These are phyloP conservation scores for Pseudohyphozyma bogoriensis DNA, from an alignment of 768 basidiomycete species.

Conservation along the genomic window DNA sequence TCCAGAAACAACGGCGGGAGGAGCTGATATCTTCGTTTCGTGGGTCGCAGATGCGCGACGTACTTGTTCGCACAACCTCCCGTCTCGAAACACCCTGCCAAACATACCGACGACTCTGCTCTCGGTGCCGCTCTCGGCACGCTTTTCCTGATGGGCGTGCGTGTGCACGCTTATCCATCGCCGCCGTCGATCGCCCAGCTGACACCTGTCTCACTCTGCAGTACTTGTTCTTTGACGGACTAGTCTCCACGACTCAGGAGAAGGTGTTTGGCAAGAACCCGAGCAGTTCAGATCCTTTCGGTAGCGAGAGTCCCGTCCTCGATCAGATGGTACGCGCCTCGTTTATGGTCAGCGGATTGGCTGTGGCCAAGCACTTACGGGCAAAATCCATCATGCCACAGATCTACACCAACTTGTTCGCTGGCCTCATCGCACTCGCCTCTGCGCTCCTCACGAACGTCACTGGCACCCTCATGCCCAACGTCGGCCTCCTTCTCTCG, in stretches of 20 bases:
- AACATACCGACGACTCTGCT: neutral
- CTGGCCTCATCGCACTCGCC: conserved; percentile 16
- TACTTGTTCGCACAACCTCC: conserved; percentile 29
- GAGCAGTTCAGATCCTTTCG: conserved; percentile 25
- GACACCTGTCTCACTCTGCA: no score
- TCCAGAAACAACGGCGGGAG: no score
- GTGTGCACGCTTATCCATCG: no score
- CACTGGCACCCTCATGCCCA: conserved; percentile 11
- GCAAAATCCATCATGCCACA: neutral
- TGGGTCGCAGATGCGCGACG: conserved; percentile 10
- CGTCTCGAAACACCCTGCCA: neutral
- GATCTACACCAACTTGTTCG: conserved; percentile 30
- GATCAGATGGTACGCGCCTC: conserved; percentile 18
- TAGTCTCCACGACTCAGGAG: conserved; percentile 31
- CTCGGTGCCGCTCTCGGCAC: conserved; percentile 15
- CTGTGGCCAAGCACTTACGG: neutral
- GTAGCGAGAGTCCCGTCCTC: conserved; percentile 27
- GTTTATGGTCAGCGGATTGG: neutral
- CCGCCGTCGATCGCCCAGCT: no score
- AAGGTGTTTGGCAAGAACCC: conserved; percentile 32
- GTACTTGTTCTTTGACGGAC: no score
- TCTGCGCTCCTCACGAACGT: conserved; percentile 11
- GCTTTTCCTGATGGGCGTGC: conserved; percentile 16
- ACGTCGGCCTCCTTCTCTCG: conserved; percentile 17
- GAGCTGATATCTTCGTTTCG: neutral